Evolutionary conservation across 2,329 filamentous ascomycete genomes (phyloP).

Genomic region (Colletotrichum trifolii): DNA sequence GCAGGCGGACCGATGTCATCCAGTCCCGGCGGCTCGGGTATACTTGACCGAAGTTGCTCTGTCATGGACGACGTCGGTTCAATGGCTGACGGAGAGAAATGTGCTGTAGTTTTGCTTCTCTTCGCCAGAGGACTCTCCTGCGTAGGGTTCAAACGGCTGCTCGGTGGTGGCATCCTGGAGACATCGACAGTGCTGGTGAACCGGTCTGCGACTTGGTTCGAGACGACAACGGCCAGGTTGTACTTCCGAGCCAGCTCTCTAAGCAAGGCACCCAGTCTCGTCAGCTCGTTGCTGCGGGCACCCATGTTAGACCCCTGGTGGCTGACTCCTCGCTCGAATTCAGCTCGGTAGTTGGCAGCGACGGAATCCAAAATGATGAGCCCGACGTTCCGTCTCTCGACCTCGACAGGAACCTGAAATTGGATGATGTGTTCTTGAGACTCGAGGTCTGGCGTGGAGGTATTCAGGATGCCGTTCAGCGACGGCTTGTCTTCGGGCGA

Average conservation of each 20-base stretch:
- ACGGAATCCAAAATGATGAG: slow-evolving; percentile 91
- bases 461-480: slow-evolving; percentile 81
- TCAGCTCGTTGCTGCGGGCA: slow-evolving; percentile 79
- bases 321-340: slow-evolving; percentile 74
- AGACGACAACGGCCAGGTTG: slow-evolving; percentile 86
- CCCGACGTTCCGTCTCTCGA: slow-evolving; percentile 79
- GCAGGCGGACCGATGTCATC: slow-evolving; percentile 57
- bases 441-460: slow-evolving; percentile 89
- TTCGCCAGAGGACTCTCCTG: slow-evolving; percentile 64
- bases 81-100: slow-evolving; percentile 40
- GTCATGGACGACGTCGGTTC: slow-evolving; percentile 55
- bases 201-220: slow-evolving; percentile 95
- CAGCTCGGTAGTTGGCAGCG: slow-evolving; percentile 93
- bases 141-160: slow-evolving; percentile 32
- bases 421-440: slow-evolving; percentile 94
- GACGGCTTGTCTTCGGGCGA: slow-evolving; percentile 60
- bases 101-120: slow-evolving; percentile 47
- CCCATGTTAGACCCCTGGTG: slow-evolving; percentile 71
- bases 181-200: slow-evolving; percentile 59
- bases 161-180: slow-evolving; percentile 37
- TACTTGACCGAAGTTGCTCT: slow-evolving; percentile 48
- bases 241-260: slow-evolving; percentile 79
- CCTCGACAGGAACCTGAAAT: slow-evolving; percentile 90
- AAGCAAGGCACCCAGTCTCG: slow-evolving; percentile 79
- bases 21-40: slow-evolving; percentile 42